phyloP scores from a whole-genome alignment of 495 filamentous ascomycete genomes.

The Talaromyces adpressus region DNA sequence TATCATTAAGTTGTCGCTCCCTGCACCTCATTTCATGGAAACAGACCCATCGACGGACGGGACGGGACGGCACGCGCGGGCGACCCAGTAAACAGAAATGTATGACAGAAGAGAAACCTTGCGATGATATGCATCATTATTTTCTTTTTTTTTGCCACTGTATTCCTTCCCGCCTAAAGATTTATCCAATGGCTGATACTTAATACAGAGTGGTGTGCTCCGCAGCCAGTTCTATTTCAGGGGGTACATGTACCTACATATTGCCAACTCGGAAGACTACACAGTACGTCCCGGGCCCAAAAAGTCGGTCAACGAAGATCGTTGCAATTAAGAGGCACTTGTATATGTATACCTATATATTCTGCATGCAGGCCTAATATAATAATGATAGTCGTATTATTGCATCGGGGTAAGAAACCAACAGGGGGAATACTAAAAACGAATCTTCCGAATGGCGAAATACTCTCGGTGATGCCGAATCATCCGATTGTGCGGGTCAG shows the following conservation, averaged over 20 bases:
- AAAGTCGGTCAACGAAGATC: slow-evolving; percentile 1
- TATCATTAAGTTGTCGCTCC: no score
- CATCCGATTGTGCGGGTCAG: background rate
- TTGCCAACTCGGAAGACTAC: background rate
- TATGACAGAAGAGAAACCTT: background rate
- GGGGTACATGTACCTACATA: background rate
- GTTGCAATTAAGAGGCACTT: background rate
- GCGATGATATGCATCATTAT: background rate
- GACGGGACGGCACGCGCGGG: background rate
- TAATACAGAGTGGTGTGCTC: background rate
- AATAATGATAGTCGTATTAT: background rate
- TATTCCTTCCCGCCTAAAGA: background rate
- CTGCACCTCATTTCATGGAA: background rate
- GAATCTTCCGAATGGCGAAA: background rate
- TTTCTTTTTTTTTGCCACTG: background rate
- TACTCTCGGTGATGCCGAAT: background rate
- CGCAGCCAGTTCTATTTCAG: background rate
- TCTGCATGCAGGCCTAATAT: background rate
- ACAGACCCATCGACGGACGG: background rate
- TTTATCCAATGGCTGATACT: background rate
- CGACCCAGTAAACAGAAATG: background rate
- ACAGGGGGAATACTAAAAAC: background rate
- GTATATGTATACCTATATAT: background rate
- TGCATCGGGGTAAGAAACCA: background rate
- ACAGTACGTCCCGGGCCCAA: background rate